Percentiles rank a stretch among this genome's conserved stretches.
phyloP scores from a whole-genome alignment of 345 rosid species.

The Brassica juncea region DNA sequence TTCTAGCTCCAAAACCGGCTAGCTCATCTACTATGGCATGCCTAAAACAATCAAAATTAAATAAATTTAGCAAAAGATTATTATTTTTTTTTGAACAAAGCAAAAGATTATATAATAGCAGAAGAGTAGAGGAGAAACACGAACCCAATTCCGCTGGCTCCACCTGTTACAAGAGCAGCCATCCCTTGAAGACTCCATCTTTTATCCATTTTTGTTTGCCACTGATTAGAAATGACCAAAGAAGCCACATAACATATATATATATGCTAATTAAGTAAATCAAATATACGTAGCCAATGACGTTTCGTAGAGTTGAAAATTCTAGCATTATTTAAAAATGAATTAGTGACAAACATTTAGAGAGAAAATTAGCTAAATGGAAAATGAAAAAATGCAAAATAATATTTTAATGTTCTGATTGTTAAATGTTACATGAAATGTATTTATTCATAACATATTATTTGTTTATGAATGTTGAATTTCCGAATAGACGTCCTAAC shows the following conservation, averaged over 20 bases:
- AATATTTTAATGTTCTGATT: neutral
- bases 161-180: constrained; percentile 2
- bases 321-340: neutral
- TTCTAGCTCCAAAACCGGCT: constrained; percentile 20
- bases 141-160: neutral
- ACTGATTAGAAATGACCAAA: neutral
- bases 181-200: neutral
- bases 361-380: neutral
- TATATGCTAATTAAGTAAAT: neutral
- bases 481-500: neutral
- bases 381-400: neutral
- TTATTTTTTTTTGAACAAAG: neutral
- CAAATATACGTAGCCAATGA: neutral
- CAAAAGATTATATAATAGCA: neutral
- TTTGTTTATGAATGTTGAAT: neutral
- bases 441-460: neutral
- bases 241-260: neutral
- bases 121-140: neutral
- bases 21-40: constrained; percentile 32
- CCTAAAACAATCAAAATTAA: neutral
- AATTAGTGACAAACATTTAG: too few species aligned
- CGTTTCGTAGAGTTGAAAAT: neutral
- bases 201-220: neutral
- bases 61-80: neutral
- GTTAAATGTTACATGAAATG: neutral